phyloP scores from a whole-genome alignment of 2,329 filamentous ascomycete genomes.

The Didymella pomorum region DNA sequence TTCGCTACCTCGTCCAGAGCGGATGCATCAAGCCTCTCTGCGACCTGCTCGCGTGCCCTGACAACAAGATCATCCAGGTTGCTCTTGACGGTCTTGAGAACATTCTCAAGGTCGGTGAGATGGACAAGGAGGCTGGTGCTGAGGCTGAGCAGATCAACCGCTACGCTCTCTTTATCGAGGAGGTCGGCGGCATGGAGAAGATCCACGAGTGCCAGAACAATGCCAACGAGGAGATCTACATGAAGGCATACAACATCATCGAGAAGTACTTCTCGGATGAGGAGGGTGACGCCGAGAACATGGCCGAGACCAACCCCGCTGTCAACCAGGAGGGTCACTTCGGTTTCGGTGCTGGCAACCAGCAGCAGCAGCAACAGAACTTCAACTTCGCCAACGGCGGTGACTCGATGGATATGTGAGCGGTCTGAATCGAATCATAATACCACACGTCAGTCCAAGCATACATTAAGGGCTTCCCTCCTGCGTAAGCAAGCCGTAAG shows the following conservation, averaged over 20 bases:
- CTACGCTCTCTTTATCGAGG: slow-evolving; percentile 97
- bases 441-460: slow-evolving; percentile 4
- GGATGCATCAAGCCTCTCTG: slow-evolving; percentile 98
- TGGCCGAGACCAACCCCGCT: slow-evolving; percentile 79
- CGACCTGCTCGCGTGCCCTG: slow-evolving; percentile 92
- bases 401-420: slow-evolving; percentile 79
- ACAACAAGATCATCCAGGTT: slow-evolving; percentile 99
- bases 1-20: slow-evolving; percentile 89
- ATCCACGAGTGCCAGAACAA: slow-evolving; percentile 99
- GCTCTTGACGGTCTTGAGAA: slow-evolving; percentile 98
- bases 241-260: slow-evolving; percentile 99
- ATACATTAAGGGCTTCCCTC: slow-evolving; percentile 11
- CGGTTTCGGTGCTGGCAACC: slow-evolving; percentile 73
- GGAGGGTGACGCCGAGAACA: slow-evolving; percentile 79
- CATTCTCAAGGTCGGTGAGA: slow-evolving; percentile 98
- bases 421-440: neutral
- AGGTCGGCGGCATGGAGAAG: slow-evolving; percentile 99
- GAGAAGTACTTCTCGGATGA: slow-evolving; percentile 99
- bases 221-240: slow-evolving; percentile 99
- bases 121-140: slow-evolving; percentile 91
- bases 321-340: slow-evolving; percentile 78
- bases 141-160: slow-evolving; percentile 81
- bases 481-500: slow-evolving; percentile 13
- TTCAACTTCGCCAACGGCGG: slow-evolving; percentile 92
- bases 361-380: slow-evolving; percentile 70